Evolutionary conservation across 1,284 basidiomycete species (phyloP).

Genomic region (Fomitopsis schrenkii): DNA sequence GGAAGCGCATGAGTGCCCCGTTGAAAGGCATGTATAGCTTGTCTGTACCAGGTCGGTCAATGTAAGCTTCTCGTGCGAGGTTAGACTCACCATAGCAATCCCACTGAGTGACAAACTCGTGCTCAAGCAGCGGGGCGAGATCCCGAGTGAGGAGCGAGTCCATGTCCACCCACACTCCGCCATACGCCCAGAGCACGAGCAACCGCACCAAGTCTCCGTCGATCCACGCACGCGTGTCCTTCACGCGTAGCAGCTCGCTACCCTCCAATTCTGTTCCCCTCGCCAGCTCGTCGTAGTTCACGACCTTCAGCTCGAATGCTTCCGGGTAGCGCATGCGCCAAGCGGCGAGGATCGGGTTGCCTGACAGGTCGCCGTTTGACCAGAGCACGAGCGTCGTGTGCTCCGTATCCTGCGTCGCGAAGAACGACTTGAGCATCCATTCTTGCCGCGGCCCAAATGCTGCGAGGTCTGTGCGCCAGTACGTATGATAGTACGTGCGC

Average conservation of each 20-base stretch:
- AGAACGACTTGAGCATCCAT: slow-evolving; percentile 85
- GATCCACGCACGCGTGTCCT: slow-evolving; percentile 85
- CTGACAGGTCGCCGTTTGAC: slow-evolving; percentile 78
- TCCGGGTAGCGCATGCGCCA: slow-evolving; percentile 65
- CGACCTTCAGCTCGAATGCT: slow-evolving; percentile 64
- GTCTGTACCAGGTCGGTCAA: slow-evolving; percentile 39
- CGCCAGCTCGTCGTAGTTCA: slow-evolving; percentile 66
- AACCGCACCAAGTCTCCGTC: slow-evolving; percentile 87
- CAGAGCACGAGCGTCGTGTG: slow-evolving; percentile 73
- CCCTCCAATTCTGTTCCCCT: slow-evolving; percentile 72
- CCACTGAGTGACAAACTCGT: slow-evolving; percentile 95
- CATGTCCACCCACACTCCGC: slow-evolving; percentile 96
- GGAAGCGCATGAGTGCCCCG: slow-evolving; percentile 91
- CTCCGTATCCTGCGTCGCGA: slow-evolving; percentile 78
- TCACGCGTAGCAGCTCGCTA: slow-evolving; percentile 49
- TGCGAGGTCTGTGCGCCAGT: slow-evolving; percentile 85
- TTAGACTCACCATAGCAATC: slow-evolving; percentile 82
- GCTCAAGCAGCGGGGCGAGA: slow-evolving; percentile 78
- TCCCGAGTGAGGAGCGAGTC: slow-evolving; percentile 86
- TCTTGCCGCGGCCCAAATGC: slow-evolving; percentile 78
- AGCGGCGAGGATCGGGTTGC: slow-evolving; percentile 54
- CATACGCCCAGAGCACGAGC: slow-evolving; percentile 84
- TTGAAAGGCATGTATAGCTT: slow-evolving; percentile 87
- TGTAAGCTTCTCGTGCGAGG: background rate
- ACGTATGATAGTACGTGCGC: slow-evolving; percentile 64